phyloP scores from a whole-genome alignment of 306 rosid species.

The Abrus pulchellus region DNA sequence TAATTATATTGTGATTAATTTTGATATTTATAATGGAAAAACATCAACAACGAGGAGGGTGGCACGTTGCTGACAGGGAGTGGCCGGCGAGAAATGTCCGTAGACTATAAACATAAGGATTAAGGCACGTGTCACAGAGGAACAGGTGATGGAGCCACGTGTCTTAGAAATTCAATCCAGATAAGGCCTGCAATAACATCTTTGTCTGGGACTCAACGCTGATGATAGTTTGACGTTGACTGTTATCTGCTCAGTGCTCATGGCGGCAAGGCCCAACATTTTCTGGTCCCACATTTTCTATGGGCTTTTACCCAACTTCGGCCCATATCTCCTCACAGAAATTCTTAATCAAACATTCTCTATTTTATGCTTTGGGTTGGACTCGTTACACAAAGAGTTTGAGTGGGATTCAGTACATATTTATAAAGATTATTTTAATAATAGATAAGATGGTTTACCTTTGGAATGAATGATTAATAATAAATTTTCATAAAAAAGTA shows the following conservation, averaged over 20 bases:
- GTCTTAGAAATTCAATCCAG: background rate
- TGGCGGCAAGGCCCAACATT: constrained; percentile 14
- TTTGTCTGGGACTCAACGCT: background rate
- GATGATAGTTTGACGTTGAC: background rate
- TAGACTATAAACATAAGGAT: background rate
- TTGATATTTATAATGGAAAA: background rate
- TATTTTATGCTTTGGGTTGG: too few species aligned
- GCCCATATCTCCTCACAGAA: background rate
- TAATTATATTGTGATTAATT: background rate
- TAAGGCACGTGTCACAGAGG: background rate
- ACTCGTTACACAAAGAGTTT: too few species aligned
- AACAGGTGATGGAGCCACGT: constrained; percentile 33
- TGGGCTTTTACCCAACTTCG: background rate
- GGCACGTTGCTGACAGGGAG: constrained; percentile 48
- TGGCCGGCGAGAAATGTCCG: constrained; percentile 38
- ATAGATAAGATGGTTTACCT: too few species aligned
- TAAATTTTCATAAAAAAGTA: too few species aligned
- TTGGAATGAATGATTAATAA: too few species aligned
- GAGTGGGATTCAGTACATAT: too few species aligned
- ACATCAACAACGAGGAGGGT: constrained; percentile 41
- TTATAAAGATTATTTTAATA: too few species aligned
- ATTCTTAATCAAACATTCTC: too few species aligned
- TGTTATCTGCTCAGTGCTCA: background rate
- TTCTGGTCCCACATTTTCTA: background rate
- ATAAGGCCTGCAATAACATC: constrained; percentile 37